A percentile compares a stretch with the other conserved stretches of the same genome.
Evolutionary conservation across 2,329 filamentous ascomycete species (phyloP).

Genomic region (Fusarium temperatum): DNA sequence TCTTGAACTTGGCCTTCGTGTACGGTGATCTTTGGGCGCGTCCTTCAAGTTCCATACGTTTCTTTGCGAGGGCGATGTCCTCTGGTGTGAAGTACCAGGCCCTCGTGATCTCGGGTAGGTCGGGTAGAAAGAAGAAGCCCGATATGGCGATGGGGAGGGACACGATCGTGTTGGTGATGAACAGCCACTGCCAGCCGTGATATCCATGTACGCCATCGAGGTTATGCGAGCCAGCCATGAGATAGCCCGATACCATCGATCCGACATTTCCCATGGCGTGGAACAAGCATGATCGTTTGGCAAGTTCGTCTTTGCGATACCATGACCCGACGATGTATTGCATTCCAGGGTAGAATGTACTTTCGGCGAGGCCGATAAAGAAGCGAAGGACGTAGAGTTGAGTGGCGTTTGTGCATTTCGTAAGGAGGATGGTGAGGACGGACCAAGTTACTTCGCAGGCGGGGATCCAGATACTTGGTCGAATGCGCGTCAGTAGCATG

Average conservation of each 20-base stretch:
- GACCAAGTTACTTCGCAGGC: conserved; percentile 46
- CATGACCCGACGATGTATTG: conserved; percentile 54
- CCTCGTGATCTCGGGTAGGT: conserved; percentile 40
- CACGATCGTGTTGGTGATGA: conserved; percentile 49
- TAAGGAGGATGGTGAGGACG: conserved; percentile 43
- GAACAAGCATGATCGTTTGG: conserved; percentile 54
- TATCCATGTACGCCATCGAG: conserved; percentile 54
- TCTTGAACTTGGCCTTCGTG: conserved; percentile 61
- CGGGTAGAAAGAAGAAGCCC: conserved; percentile 46
- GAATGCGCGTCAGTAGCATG: conserved; percentile 51
- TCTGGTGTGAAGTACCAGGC: conserved; percentile 43
- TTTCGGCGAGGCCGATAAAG: conserved; percentile 54
- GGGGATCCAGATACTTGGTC: conserved; percentile 54
- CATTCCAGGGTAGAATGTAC: conserved; percentile 51
- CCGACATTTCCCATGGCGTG: conserved; percentile 46
- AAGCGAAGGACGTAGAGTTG: conserved; percentile 53
- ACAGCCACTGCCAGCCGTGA: conserved; percentile 57
- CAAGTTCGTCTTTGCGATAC: conserved; percentile 55
- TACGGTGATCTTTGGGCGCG: conserved; percentile 53
- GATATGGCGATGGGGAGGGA: conserved; percentile 47
- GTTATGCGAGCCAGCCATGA: conserved; percentile 53
- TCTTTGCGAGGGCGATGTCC: conserved; percentile 42
- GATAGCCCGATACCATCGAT: conserved; percentile 45
- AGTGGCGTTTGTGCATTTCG: conserved; percentile 45
- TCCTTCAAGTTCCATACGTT: conserved; percentile 52